These are phyloP conservation scores for Aspergillus spinulosporus DNA, from an alignment of 2,329 filamentous ascomycete genomes.

Conservation along the genomic window DNA sequence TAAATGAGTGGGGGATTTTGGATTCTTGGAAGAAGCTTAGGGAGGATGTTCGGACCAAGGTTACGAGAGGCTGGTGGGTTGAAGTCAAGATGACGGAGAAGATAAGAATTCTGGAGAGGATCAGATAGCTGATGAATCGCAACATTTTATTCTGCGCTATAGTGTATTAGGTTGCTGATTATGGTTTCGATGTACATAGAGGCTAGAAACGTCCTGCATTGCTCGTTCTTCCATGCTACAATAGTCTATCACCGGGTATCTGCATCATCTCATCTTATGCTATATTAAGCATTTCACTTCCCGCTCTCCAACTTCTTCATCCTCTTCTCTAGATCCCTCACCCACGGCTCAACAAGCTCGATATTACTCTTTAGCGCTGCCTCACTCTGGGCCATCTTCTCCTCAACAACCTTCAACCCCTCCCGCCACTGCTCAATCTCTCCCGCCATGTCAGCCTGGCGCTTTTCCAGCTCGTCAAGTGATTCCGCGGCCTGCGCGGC, in stretches of 20 bases:
- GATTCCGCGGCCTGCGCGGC: conserved; percentile 79
- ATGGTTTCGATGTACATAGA: background rate
- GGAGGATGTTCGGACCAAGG: conserved; percentile 26
- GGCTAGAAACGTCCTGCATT: background rate
- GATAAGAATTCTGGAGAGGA: conserved; percentile 49
- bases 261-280: background rate
- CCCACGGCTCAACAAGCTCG: conserved; percentile 82
- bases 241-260: conserved; percentile 3
- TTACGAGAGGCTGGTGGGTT: conserved; percentile 56
- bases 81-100: conserved; percentile 56
- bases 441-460: conserved; percentile 76
- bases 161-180: background rate
- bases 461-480: conserved; percentile 72
- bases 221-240: background rate
- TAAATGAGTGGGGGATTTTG: background rate
- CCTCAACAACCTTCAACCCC: conserved; percentile 76
- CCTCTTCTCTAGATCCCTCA: conserved; percentile 79
- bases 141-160: too few species aligned
- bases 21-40: background rate
- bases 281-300: conserved; percentile 6
- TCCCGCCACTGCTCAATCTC: conserved; percentile 87
- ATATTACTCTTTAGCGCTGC: conserved; percentile 74
- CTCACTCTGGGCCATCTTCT: conserved; percentile 69
- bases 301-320: conserved; percentile 59
- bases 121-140: background rate